Conservation (phyloP, 2,329 filamentous ascomycete species). For the Nemania sp. region DNA sequence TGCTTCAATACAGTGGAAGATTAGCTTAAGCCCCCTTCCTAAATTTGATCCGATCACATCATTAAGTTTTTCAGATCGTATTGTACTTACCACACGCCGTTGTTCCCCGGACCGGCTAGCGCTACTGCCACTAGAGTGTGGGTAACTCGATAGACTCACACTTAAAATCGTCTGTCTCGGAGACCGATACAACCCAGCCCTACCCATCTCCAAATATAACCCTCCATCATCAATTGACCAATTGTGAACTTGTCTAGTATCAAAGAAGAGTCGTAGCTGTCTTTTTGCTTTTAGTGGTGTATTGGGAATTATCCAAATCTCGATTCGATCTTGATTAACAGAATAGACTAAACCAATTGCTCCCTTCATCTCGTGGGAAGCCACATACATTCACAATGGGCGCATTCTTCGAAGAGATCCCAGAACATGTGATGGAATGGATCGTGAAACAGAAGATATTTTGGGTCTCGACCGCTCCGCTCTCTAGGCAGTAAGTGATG, state of each 20-base stretch:
- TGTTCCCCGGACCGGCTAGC: background rate
- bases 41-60: background rate
- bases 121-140: background rate
- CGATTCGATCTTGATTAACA: background rate
- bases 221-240: background rate
- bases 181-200: background rate
- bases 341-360: background rate
- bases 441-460: slow-evolving; percentile 76
- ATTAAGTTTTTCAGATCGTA: background rate
- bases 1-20: too few species aligned
- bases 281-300: background rate
- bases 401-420: slow-evolving; percentile 49
- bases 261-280: background rate
- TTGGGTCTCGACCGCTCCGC: slow-evolving; percentile 79
- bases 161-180: background rate
- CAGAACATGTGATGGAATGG: slow-evolving; percentile 67
- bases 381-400: slow-evolving; percentile 44
- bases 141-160: background rate
- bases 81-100: too few species aligned
- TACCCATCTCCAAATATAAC: background rate
- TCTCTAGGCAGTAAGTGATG: slow-evolving; percentile 52
- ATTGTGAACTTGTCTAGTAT: background rate
- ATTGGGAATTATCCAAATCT: background rate
- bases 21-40: background rate
- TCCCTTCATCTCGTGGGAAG: background rate